Percentiles rank a stretch among this genome's conserved stretches.
Conservation (phyloP, 192 early-diverging fungal species). For the Bifiguratus adelaidae region DNA sequence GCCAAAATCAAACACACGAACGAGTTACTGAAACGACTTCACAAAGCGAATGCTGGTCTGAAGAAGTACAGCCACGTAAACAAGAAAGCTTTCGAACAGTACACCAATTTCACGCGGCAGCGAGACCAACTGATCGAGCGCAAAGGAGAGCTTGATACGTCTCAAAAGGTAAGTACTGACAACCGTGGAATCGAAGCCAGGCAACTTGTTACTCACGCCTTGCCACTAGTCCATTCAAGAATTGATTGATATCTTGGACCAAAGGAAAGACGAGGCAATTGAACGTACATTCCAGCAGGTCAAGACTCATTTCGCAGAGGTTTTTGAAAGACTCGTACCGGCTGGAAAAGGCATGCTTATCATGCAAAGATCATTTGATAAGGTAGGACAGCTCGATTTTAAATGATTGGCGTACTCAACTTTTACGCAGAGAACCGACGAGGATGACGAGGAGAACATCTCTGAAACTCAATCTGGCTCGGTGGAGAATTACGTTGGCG, state of each 20-base stretch:
- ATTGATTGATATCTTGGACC: constrained; percentile 84
- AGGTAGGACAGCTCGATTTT: constrained; percentile 15
- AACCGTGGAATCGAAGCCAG: not conserved
- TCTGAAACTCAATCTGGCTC: constrained; percentile 17
- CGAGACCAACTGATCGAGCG: constrained; percentile 70
- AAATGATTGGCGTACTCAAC: not conserved
- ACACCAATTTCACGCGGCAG: constrained; percentile 86
- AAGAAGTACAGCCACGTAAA: constrained; percentile 92
- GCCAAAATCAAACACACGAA: constrained; percentile 7
- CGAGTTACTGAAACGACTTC: constrained; percentile 49
- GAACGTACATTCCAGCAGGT: constrained; percentile 94
- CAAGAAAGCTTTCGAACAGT: constrained; percentile 99
- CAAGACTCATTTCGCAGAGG: constrained; percentile 72
- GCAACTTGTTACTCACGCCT: not conserved
- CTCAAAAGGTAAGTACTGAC: constrained; percentile 47
- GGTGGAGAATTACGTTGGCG: constrained; percentile 83
- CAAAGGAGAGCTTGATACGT: constrained; percentile 82
- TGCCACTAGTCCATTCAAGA: constrained; percentile 61
- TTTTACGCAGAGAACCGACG: constrained; percentile 14
- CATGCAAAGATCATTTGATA: constrained; percentile 66
- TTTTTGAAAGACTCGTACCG: constrained; percentile 88
- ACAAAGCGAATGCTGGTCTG: constrained; percentile 75
- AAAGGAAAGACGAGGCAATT: constrained; percentile 95
- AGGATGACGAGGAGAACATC: constrained; percentile 26
- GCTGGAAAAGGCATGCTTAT: constrained; percentile 74